Conservation (phyloP, 495 filamentous ascomycete species). For the Aspergillus wentii region DNA sequence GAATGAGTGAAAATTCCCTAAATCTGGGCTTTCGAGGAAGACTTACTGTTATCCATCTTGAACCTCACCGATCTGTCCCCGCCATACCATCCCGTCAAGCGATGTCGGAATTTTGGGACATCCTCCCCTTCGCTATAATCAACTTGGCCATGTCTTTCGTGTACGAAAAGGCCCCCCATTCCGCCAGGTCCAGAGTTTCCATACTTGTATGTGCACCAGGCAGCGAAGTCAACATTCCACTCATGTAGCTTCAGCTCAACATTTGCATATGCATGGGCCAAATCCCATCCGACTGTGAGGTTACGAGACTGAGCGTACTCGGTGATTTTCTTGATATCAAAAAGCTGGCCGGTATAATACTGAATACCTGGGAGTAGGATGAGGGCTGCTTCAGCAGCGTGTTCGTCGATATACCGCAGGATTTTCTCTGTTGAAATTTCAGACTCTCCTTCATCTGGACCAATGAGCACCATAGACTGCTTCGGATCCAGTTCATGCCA, state of each 20-base stretch:
- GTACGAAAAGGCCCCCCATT: conserved; percentile 84
- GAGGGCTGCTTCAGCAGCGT: conserved; percentile 70
- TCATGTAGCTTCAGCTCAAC: conserved; percentile 76
- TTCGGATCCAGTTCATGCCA: conserved; percentile 67
- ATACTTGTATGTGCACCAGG: conserved; percentile 98
- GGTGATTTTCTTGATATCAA: conserved; percentile 87
- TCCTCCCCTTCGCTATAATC: conserved; percentile 42
- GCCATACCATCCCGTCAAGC: conserved; percentile 88
- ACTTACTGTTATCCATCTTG: conserved; percentile 64
- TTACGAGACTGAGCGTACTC: conserved; percentile 66
- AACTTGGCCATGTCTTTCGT: conserved; percentile 62
- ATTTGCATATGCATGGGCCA: conserved; percentile 94
- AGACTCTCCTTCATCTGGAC: conserved; percentile 49
- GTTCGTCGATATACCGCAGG: conserved; percentile 65
- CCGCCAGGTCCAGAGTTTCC: conserved; percentile 84
- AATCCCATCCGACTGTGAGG: conserved; percentile 86
- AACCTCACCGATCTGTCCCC: conserved; percentile 72
- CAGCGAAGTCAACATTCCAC: conserved; percentile 93
- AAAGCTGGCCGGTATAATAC: conserved; percentile 88
- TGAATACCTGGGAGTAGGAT: conserved; percentile 88
- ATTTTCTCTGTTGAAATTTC: conserved; percentile 67
- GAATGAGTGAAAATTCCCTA: no score
- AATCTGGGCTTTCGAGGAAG: background rate
- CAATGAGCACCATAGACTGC: conserved; percentile 70
- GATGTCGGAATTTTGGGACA: conserved; percentile 43